Conservation (phyloP, 1,139 yeast genomes). For the Trichomonascaceae sp. region DNA sequence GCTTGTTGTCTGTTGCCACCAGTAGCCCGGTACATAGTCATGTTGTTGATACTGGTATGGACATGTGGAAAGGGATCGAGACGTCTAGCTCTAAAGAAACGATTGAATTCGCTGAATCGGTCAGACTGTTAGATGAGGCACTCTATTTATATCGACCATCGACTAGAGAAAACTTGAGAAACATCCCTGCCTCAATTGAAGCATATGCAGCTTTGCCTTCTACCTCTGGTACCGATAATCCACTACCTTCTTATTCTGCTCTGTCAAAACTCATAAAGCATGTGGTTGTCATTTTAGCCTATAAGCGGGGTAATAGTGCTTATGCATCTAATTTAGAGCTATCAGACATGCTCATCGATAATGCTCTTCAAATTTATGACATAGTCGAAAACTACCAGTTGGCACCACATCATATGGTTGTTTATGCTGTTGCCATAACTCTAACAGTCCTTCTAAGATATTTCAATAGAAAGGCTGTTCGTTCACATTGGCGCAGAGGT, state of each 20-base stretch:
- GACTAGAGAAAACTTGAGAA: conserved; percentile 2
- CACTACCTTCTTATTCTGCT: conserved; percentile 11
- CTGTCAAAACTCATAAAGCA: conserved; percentile 19
- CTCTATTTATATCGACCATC: conserved; percentile 32
- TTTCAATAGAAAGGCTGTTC: conserved; percentile 11
- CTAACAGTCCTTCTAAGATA: conserved; percentile 24
- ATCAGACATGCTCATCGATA: conserved; percentile 17
- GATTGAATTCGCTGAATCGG: conserved; percentile 26
- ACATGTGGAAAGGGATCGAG: conserved; percentile 17
- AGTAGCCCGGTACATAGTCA: conserved; percentile 31
- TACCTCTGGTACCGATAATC: conserved; percentile 6
- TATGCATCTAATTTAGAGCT: conserved; percentile 11
- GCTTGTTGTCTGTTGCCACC: conserved; percentile 31
- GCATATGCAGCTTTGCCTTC: conserved; percentile 8
- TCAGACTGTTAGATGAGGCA: conserved; percentile 28
- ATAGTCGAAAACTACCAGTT: conserved; percentile 22
- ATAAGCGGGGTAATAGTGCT: conserved; percentile 18
- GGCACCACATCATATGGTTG: conserved; percentile 26
- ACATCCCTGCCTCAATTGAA: conserved; percentile 4
- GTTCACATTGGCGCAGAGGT: conserved; percentile 22
- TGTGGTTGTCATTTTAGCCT: conserved; percentile 21
- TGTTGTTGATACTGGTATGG: conserved; percentile 29
- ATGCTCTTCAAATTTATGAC: conserved; percentile 20
- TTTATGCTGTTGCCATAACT: conserved; percentile 27
- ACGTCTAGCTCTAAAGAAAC: neutral